Base-by-base conservation (phyloP, 495 filamentous ascomycete species). In the Hypoxylon fragiforme region DNA sequence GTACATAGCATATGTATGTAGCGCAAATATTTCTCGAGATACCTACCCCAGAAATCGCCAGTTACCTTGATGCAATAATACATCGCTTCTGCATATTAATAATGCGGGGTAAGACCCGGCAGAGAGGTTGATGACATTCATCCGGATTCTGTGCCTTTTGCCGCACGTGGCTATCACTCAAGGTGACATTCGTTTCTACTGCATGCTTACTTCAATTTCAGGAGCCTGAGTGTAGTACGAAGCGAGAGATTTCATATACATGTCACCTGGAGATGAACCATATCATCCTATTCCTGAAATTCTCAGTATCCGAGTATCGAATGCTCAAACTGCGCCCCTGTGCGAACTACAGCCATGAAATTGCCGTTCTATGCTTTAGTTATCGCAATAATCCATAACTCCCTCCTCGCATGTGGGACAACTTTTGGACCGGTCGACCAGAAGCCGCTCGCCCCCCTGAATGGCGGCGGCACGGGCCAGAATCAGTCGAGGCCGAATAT, bases 401-500 rank as follows among this genome's bases (percentile, higher is more conserved):
- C 36, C n/a, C 35, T 8, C n/a, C 26, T 52, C 4, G 42, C 11
- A 13, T 36, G 19, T 48, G 57, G 47, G 9, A 47, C 31, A 20
- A 22, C 35, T 18, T 61, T 55, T 46, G 57, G 50, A 2, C 50
- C 51, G 13, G 19, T 24, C 13, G 18, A 61, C 37, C 57, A 61
- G 16, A 56, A 51, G 18, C 57, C 46, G 9, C 8, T 60, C 0
- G 42, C n/a, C 3, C 31, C 19, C 38, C 2, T 9, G 28, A n/a
- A n/a, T n/a, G 37, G 34, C 34, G 36, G 46, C 19, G 24, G 31
- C 28, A 38, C 7, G 24, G 32, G 18, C 12, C 44, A 32, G 11
- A 11, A 16, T 26, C 45, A 15, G 31, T 36, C 30, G 18, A 59
- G 37, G 8, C 81, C 82, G 3, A 86, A 86, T 53, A 77, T 86